Base-by-base conservation (phyloP, 176 grass and related monocot genomes). In the Elaeis guineensis region DNA sequence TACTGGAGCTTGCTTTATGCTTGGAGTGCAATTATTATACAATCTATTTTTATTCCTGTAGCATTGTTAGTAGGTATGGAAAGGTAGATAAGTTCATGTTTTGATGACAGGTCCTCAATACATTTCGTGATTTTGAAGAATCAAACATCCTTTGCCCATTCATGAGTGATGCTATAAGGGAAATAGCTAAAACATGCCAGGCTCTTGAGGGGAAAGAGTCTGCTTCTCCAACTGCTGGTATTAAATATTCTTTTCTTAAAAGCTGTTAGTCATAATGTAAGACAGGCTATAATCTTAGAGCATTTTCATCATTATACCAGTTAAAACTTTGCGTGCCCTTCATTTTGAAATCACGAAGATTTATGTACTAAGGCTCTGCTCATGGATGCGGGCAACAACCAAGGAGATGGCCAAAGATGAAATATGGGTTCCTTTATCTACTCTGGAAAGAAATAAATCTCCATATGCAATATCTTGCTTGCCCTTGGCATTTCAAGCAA, bases 121-220 rank as follows among this genome's bases (percentile, higher is more conserved):
- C 81, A 56, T 98, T 98, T 71, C 79, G 84, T 86, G 93, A 92
- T 81, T 98, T 98, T 65, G 88, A 89, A 70, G 93, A 89, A 83
- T 86, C 75, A 58, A 92, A 92, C 68, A 92, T 98, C 89, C 81
- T 92, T 39, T 6, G 25, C 69, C 74, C 82, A 54, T 89, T 74
- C 61, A 98, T 92, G 93, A 81, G 79, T 62, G 84, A 89, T 65
- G 74, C 79, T 25, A 86, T 92, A 73, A 98, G 83, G 72, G 93
- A 89, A 75, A 86, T 98, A 78, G 72, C 81, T 68, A 92, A 98
- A 65, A 73, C 87, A 30, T 92, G 93, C 69, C 81, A 85, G 55
- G 74, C 81, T 51, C 79, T 98, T 57, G 93, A 98, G 78, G 88
- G 79, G 52, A 98, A 98, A 55, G 93, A 98, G 69, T 98, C 88